phyloP scores from a whole-genome alignment of 495 filamentous ascomycete species.

The Pseudevernia furfuracea region DNA sequence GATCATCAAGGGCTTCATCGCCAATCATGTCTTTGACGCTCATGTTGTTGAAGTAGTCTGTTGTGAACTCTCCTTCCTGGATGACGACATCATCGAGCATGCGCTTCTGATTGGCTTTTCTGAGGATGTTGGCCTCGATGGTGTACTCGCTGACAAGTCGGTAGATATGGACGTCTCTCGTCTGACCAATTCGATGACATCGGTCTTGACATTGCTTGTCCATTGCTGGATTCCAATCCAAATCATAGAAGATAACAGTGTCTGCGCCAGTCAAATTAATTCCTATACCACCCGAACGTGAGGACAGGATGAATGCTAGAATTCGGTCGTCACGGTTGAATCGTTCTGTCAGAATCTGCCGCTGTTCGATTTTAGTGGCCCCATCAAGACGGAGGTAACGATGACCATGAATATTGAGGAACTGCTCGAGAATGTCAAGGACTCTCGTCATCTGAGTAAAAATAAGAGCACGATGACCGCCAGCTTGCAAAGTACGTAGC shows the following conservation, averaged over 20 bases:
- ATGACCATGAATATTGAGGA: slow-evolving; percentile 95
- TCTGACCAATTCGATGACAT: slow-evolving; percentile 96
- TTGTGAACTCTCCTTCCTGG: slow-evolving; percentile 97
- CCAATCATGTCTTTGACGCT: slow-evolving; percentile 61
- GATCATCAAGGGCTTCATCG: slow-evolving; percentile 47
- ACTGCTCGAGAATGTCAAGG: slow-evolving; percentile 93
- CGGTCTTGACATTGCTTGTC: slow-evolving; percentile 99
- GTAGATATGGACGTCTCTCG: slow-evolving; percentile 96
- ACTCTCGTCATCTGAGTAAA: slow-evolving; percentile 99
- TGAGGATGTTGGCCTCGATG: slow-evolving; percentile 96
- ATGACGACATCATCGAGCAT: slow-evolving; percentile 98
- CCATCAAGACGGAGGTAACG: slow-evolving; percentile 95
- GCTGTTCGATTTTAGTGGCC: slow-evolving; percentile 86
- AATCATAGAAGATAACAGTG: slow-evolving; percentile 98
- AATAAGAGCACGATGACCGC: slow-evolving; percentile 88
- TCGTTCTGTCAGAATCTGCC: slow-evolving; percentile 88
- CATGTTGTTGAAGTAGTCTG: slow-evolving; percentile 88
- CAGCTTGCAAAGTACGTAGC: slow-evolving; percentile 77
- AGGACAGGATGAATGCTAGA: slow-evolving; percentile 89
- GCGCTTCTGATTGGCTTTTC: slow-evolving; percentile 92
- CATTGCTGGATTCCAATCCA: slow-evolving; percentile 99
- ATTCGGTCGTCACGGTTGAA: slow-evolving; percentile 96
- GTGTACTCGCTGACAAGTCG: slow-evolving; percentile 95
- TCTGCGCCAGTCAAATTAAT: slow-evolving; percentile 97
- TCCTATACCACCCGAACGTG: slow-evolving; percentile 86